These are phyloP conservation scores for Panicum hallii DNA, from an alignment of 202 grass and related monocot genomes.

Conservation along the genomic window DNA sequence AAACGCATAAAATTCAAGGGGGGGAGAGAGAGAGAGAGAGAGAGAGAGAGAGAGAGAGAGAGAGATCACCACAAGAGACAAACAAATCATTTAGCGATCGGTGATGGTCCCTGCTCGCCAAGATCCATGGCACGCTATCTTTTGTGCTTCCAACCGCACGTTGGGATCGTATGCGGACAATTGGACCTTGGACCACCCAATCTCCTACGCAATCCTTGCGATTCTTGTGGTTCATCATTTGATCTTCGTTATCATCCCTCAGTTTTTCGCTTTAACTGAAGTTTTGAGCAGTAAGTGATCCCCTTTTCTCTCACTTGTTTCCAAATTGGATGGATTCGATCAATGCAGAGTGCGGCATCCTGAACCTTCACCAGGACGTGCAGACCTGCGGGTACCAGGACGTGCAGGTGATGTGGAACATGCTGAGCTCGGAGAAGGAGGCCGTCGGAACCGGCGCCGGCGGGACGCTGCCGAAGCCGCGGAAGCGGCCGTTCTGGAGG, in stretches of 20 bases:
- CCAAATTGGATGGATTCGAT: background rate
- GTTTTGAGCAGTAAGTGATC: background rate
- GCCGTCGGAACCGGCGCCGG: background rate
- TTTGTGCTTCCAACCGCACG: slow-evolving; percentile 33
- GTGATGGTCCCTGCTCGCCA: slow-evolving; percentile 40
- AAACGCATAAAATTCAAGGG: too few relatives aligned
- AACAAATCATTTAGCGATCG: slow-evolving; percentile 12
- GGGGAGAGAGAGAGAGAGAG: too few relatives aligned
- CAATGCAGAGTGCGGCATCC: slow-evolving; percentile 71
- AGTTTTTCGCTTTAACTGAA: background rate
- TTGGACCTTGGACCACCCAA: slow-evolving; percentile 54
- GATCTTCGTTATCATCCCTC: background rate
- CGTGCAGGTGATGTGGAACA: slow-evolving; percentile 99
- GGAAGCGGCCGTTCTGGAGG: slow-evolving; percentile 66
- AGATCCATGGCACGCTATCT: slow-evolving; percentile 15
- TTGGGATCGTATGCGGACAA: slow-evolving; percentile 20
- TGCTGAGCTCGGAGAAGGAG: slow-evolving; percentile 73
- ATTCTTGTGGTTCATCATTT: slow-evolving; percentile 22
- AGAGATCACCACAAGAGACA: too few relatives aligned
- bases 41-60: background rate
- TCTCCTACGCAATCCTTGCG: slow-evolving; percentile 29
- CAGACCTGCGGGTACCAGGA: slow-evolving; percentile 94
- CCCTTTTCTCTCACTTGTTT: too few relatives aligned
- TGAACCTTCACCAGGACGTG: slow-evolving; percentile 85
- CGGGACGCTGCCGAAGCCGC: slow-evolving; percentile 35